These are phyloP conservation scores for Hygrophorus pudorinus DNA, from an alignment of 768 basidiomycete species.

Conservation along the genomic window DNA sequence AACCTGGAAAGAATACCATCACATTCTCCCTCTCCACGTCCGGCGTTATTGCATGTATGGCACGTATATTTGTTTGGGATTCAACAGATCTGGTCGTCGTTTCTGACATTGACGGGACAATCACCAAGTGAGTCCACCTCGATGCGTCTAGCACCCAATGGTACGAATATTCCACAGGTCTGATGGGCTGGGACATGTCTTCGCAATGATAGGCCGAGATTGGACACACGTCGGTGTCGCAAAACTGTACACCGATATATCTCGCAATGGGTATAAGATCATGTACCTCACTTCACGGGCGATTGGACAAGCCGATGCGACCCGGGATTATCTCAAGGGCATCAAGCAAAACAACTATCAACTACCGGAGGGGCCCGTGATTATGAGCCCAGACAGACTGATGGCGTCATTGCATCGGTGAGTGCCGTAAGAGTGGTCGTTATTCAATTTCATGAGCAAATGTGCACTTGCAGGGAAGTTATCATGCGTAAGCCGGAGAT, in stretches of 20 bases:
- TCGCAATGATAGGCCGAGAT: slow-evolving; percentile 95
- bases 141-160: not conserved
- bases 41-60: slow-evolving; percentile 75
- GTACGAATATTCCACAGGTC: slow-evolving; percentile 43
- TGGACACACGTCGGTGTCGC: slow-evolving; percentile 98
- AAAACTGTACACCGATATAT: slow-evolving; percentile 93
- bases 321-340: slow-evolving; percentile 85
- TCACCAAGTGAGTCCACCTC: slow-evolving; percentile 39
- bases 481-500: slow-evolving; percentile 98
- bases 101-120: slow-evolving; percentile 98
- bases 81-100: slow-evolving; percentile 84
- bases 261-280: slow-evolving; percentile 93
- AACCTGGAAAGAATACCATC: slow-evolving; percentile 81
- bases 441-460: not conserved
- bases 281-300: slow-evolving; percentile 96
- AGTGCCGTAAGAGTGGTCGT: slow-evolving; percentile 11
- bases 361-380: slow-evolving; percentile 95
- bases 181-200: slow-evolving; percentile 92
- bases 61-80: slow-evolving; percentile 94
- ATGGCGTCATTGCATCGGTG: slow-evolving; percentile 93
- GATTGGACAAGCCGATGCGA: slow-evolving; percentile 96
- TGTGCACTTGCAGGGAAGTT: slow-evolving; percentile 59
- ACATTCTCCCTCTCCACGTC: slow-evolving; percentile 88
- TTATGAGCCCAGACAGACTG: slow-evolving; percentile 95
- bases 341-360: slow-evolving; percentile 95